Evolutionary conservation across 2,329 filamentous ascomycete genomes (phyloP).

Genomic region (Aspergillus hiratsukae): DNA sequence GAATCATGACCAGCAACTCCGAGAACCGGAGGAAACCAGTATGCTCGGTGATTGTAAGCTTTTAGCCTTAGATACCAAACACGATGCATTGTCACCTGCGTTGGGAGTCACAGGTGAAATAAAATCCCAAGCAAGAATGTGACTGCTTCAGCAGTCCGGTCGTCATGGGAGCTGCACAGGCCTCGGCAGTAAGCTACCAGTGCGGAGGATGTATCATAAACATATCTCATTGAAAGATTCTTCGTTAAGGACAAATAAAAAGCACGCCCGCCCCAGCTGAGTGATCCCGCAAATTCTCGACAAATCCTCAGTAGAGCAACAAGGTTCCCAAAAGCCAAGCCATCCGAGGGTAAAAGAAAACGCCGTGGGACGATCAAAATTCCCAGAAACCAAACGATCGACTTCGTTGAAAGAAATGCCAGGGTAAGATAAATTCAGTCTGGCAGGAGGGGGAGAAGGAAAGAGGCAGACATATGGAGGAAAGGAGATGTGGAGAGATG

Average conservation of each 20-base stretch:
- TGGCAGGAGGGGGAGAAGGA: neutral
- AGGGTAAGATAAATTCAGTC: neutral
- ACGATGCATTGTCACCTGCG: neutral
- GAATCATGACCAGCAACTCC: neutral
- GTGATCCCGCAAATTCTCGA: neutral
- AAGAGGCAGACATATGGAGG: neutral
- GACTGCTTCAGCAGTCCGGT: too few species aligned
- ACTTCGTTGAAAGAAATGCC: neutral
- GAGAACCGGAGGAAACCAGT: neutral
- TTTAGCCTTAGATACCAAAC: neutral
- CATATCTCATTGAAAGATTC: neutral
- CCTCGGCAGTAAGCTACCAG: neutral
- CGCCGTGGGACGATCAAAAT: neutral
- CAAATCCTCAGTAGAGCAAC: neutral
- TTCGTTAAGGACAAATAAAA: neutral
- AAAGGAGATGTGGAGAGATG: constrained; percentile 3
- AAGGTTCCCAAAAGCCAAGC: neutral
- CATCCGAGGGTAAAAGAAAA: neutral
- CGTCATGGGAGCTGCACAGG: neutral
- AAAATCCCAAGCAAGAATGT: neutral
- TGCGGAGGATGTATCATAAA: neutral
- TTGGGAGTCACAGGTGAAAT: neutral
- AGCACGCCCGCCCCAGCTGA: neutral
- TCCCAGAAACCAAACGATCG: neutral
- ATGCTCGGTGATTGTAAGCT: neutral